Base-by-base conservation (phyloP, 805 yeast genomes). In the Wickerhamiella alocasiicola region DNA sequence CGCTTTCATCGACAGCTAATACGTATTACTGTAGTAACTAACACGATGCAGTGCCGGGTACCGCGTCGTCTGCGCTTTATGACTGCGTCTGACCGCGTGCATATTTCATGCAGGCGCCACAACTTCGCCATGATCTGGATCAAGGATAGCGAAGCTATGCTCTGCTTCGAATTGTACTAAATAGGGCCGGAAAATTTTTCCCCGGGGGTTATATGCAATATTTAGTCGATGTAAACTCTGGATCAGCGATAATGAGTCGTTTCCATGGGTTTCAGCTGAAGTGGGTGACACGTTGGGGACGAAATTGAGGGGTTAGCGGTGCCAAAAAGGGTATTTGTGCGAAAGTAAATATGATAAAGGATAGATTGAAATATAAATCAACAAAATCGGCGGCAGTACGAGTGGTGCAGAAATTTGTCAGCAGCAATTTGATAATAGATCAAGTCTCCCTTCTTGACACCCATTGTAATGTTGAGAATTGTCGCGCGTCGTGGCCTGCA, bases 381-480 rank as follows among this genome's bases (percentile, higher is more conserved):
- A 21, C n/a, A 12, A 32, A 12, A 32, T 12, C 18, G 26, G 3
- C 6, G 13, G 33, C 6, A 18, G 19, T 30, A n/a, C 19, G 33
- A 17, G 33, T 17, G 33, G 33, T 19, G 26, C 25, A 20, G 18
- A n/a, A 31, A 32, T 36, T 36, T 26, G 39, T 36, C 39, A 36
- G 39, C 39, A 28, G 33, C 27, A 36, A 28, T 36, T 36, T 36
- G 39, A 36, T 36, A 36, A 36, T 36, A 18, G 17, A 18, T n/a
- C 39, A 27, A 20, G 17, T 21, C 23, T 27, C 24, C 26, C n/a
- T 31, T 33, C 15, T 35, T 29, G n/a, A 16, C 21, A 13, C 5
- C 39, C 20, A 11, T 5, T 11, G 6, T n/a, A 11, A 29, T 27
- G 30, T 31, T 27, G 39, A 31, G 40, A 30, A 15, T 26, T 18